Conservation (phyloP, 345 rosid species). For the Eucalyptus curtisii region DNA sequence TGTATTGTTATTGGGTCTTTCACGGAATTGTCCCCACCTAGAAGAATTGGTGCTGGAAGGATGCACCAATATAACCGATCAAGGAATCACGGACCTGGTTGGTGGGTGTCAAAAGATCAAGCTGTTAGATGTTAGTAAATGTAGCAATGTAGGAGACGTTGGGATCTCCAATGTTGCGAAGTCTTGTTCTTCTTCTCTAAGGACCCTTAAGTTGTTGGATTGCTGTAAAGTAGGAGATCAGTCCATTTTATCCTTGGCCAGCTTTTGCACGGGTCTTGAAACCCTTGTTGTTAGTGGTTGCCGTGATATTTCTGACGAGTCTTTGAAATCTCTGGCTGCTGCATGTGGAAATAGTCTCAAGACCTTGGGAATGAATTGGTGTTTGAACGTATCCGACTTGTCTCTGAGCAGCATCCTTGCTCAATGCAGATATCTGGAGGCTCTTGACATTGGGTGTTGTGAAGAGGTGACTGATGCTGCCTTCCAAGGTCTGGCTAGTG, state of each 20-base stretch:
- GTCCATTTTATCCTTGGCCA: constrained; percentile 49
- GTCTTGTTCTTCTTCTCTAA: constrained; percentile 55
- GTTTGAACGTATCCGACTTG: constrained; percentile 61
- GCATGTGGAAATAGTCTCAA: constrained; percentile 55
- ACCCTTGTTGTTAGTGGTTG: constrained; percentile 82
- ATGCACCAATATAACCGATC: constrained; percentile 54
- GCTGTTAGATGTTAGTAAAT: constrained; percentile 65
- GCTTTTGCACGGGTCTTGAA: constrained; percentile 56
- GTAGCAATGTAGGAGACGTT: constrained; percentile 61
- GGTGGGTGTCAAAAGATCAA: constrained; percentile 51
- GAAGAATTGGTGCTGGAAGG: constrained; percentile 70
- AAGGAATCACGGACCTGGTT: constrained; percentile 59
- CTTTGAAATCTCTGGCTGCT: constrained; percentile 46
- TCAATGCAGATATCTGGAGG: constrained; percentile 70
- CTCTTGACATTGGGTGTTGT: constrained; percentile 86
- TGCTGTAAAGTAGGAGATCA: constrained; percentile 69
- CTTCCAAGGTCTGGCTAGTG: constrained; percentile 29
- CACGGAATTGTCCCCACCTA: constrained; percentile 45
- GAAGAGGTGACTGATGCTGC: constrained; percentile 70
- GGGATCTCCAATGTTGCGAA: constrained; percentile 58
- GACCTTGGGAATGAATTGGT: constrained; percentile 93
- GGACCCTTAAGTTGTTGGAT: constrained; percentile 68
- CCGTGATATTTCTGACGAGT: constrained; percentile 50
- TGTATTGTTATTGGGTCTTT: constrained; percentile 29
- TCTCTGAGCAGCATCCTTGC: constrained; percentile 50